phyloP scores from a whole-genome alignment of 2,329 filamentous ascomycete species.

The Monosporascus sp. region DNA sequence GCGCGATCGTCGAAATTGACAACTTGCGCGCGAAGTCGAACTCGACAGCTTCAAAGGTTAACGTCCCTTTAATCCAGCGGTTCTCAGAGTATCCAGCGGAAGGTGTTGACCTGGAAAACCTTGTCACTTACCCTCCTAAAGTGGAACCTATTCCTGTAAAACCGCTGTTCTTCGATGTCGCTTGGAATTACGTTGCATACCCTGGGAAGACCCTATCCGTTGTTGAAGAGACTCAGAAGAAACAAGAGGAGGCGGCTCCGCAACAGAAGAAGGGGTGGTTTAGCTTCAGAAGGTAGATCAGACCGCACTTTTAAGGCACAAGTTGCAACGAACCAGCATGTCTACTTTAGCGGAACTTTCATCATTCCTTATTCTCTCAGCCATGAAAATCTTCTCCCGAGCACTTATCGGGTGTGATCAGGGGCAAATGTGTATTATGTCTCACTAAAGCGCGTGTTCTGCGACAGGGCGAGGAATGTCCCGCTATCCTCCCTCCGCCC shows the following conservation, averaged over 20 bases:
- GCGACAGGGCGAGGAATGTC: slow-evolving; percentile 8
- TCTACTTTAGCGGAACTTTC: no score
- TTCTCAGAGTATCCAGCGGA: slow-evolving; percentile 69
- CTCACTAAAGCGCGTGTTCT: slow-evolving; percentile 11
- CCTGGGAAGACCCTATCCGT: slow-evolving; percentile 51
- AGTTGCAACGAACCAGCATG: not conserved
- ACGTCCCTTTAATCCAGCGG: slow-evolving; percentile 62
- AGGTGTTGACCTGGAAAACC: slow-evolving; percentile 67
- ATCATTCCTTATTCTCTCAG: no score
- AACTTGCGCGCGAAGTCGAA: slow-evolving; percentile 49
- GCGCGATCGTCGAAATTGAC: slow-evolving; percentile 79
- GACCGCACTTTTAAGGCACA: not conserved
- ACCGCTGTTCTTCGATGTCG: slow-evolving; percentile 91
- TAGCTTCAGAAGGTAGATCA: slow-evolving; percentile 54
- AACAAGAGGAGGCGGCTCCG: slow-evolving; percentile 31
- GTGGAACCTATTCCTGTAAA: slow-evolving; percentile 83
- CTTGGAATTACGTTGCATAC: slow-evolving; percentile 97
- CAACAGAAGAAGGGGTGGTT: slow-evolving; percentile 71
- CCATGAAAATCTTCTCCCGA: no score
- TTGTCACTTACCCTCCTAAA: slow-evolving; percentile 83
- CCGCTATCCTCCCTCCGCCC: not conserved
- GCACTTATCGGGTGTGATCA: not conserved
- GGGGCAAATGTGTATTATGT: slow-evolving; percentile 4
- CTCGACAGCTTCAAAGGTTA: slow-evolving; percentile 38
- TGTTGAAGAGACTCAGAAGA: slow-evolving; percentile 21